Percentiles rank a stretch among this genome's conserved stretches.
phyloP scores from a whole-genome alignment of 2,329 filamentous ascomycete genomes.

The Aspergillus viridinutans region DNA sequence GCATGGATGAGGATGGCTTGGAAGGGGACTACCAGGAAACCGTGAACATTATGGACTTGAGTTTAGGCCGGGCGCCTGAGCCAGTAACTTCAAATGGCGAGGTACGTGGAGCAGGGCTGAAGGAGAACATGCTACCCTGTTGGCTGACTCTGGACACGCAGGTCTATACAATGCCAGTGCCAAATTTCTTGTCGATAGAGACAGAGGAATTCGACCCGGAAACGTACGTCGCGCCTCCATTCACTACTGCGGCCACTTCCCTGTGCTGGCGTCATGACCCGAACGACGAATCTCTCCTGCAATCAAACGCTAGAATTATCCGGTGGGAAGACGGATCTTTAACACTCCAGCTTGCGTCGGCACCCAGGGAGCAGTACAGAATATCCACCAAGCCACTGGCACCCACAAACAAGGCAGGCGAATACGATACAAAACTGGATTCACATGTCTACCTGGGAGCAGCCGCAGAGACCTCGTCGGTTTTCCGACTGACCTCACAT shows the following conservation, averaged over 20 bases:
- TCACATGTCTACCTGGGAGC: slow-evolving; percentile 62
- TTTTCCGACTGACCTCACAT: slow-evolving; percentile 60
- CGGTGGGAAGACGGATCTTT: slow-evolving; percentile 65
- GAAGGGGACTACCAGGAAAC: slow-evolving; percentile 44
- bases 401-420: slow-evolving; percentile 49
- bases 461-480: slow-evolving; percentile 53
- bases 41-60: slow-evolving; percentile 52
- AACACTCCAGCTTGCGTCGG: slow-evolving; percentile 61
- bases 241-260: slow-evolving; percentile 60
- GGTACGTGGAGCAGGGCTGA: slow-evolving; percentile 20
- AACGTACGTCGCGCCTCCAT: slow-evolving; percentile 59
- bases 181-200: slow-evolving; percentile 58
- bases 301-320: slow-evolving; percentile 63
- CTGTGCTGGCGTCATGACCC: slow-evolving; percentile 64
- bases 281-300: slow-evolving; percentile 52
- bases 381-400: slow-evolving; percentile 56
- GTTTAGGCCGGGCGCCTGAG: slow-evolving; percentile 53
- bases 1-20: slow-evolving; percentile 42
- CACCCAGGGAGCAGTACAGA: slow-evolving; percentile 58
- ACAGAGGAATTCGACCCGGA: slow-evolving; percentile 58
- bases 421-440: slow-evolving; percentile 54
- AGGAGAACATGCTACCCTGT: neutral
- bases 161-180: slow-evolving; percentile 62
- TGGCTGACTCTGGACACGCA: slow-evolving; percentile 20
- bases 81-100: slow-evolving; percentile 48